phyloP scores from a whole-genome alignment of 352 stramenopile genomes.

The Phytophthora palmivora region DNA sequence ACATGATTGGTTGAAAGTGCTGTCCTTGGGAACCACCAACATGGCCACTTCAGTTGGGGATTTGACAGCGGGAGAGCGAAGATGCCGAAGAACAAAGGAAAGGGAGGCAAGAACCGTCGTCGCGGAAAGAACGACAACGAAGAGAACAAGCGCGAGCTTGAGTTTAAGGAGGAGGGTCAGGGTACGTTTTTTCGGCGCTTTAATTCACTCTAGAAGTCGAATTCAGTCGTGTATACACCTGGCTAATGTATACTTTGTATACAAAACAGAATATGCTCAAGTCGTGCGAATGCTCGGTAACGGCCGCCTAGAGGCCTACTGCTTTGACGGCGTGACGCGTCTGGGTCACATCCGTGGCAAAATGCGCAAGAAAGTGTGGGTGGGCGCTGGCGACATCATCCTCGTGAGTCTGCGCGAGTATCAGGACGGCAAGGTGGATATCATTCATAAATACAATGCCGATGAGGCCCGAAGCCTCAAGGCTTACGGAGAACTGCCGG shows the following conservation, averaged over 20 bases:
- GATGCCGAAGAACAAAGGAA: conserved; percentile 94
- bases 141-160: conserved; percentile 98
- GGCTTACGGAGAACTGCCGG: conserved; percentile 99
- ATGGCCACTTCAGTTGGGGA: conserved; percentile 33
- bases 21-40: conserved; percentile 31
- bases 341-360: conserved; percentile 99
- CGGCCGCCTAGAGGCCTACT: conserved; percentile 98
- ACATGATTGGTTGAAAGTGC: conserved; percentile 36
- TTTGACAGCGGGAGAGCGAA: conserved; percentile 32
- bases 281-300: conserved; percentile 99
- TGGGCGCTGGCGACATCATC: conserved; percentile 99
- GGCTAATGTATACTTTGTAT: conserved; percentile 21
- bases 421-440: conserved; percentile 99
- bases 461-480: conserved; percentile 99
- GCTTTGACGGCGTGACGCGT: conserved; percentile 98
- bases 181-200: conserved; percentile 53
- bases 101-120: conserved; percentile 98
- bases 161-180: conserved; percentile 99
- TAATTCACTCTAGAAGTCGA: conserved; percentile 1
- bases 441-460: conserved; percentile 99
- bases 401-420: conserved; percentile 99
- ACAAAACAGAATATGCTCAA: conserved; percentile 95
- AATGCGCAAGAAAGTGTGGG: conserved; percentile 99
- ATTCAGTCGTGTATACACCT: conserved; percentile 20
- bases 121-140: conserved; percentile 99